A percentile compares a stretch with the other conserved stretches of the same genome.
Evolutionary conservation across 2,329 filamentous ascomycete genomes (phyloP).

Genomic region (Phoma sp.): DNA sequence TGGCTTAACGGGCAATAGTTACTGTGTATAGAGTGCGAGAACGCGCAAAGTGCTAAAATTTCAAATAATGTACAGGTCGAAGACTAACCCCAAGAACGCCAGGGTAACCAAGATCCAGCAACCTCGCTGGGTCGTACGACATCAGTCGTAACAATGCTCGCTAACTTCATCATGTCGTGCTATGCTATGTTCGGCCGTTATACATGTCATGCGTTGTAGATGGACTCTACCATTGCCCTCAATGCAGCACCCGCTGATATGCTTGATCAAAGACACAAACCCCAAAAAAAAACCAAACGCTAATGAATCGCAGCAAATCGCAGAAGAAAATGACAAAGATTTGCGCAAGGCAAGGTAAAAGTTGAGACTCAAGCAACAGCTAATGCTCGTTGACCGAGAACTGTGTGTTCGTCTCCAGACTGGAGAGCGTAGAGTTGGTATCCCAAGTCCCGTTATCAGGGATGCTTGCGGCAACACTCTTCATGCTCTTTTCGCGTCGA

Average conservation of each 20-base stretch:
- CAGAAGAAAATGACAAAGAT: not conserved
- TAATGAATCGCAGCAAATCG: not conserved
- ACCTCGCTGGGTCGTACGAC: constrained; percentile 4
- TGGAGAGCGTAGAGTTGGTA: constrained; percentile 31
- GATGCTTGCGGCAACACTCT: constrained; percentile 21
- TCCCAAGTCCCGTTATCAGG: constrained; percentile 38
- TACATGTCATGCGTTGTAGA: constrained; percentile 15
- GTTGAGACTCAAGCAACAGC: not conserved
- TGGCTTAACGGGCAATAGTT: no score
- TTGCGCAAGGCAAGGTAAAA: not conserved
- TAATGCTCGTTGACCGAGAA: constrained; percentile 20
- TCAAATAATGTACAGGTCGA: constrained; percentile 14
- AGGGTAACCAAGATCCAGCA: not conserved
- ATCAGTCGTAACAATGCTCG: constrained; percentile 9
- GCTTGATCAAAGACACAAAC: constrained; percentile 11
- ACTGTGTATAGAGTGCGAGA: not conserved
- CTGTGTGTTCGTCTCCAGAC: constrained; percentile 25
- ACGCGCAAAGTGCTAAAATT: not conserved
- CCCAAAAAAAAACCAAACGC: not conserved
- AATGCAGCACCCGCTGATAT: constrained; percentile 13
- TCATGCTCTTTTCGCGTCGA: constrained; percentile 24
- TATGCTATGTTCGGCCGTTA: constrained; percentile 18
- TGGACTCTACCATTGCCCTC: constrained; percentile 12
- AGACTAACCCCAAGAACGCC: constrained; percentile 10
- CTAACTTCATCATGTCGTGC: constrained; percentile 18